Base-by-base conservation (phyloP, 169 alveolate genomes). In the Hepatocystis sp. region DNA sequence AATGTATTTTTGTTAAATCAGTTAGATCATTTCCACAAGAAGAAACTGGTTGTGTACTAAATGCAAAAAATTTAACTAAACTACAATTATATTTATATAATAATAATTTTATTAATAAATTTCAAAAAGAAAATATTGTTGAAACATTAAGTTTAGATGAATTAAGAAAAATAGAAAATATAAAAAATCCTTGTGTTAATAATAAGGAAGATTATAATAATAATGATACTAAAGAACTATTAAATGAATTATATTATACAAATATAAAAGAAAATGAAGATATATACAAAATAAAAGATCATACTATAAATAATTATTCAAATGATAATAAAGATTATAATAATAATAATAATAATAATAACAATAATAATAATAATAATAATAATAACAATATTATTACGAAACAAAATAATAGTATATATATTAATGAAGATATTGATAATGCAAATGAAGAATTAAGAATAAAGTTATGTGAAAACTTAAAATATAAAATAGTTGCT, bases 1-100 rank as follows among this genome's bases (percentile, higher is more conserved):
- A 90, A 67, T 92, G 95, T 67, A 86, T 88, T 67, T 90, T 92
- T 39, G 86, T 92, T 8, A 84, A 92, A 84, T 91, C 95, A 11
- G 64, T 66, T 42, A 61, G 95, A 84, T 34, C 60, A 5, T 92
- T 92, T 84, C 95, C 95, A 2, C 76, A 88, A 30, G 90, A 78
- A 55, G 66, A 84, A 23, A 84, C 85, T 3, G 95, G 95, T n/a
- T 92, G 95, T 63, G 51, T 88, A 28, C 84, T 92, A 55, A 86
- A 92, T 56, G 91, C 95, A 10, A 47, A 65, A 23, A 46, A 42
- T 1, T 34, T 90, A 39, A 85, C 42, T 21, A 89, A 68, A 32
- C 65, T 60, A 23, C 88, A 67, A 66, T 53, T 92, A 46, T 78
- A 78, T 78, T 53, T 78, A 47, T 78, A 78, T 53, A 78, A 78